Evolutionary conservation across 108 stramenopile genomes (phyloP).

Genomic region (Fragilariopsis cylindrus): DNA sequence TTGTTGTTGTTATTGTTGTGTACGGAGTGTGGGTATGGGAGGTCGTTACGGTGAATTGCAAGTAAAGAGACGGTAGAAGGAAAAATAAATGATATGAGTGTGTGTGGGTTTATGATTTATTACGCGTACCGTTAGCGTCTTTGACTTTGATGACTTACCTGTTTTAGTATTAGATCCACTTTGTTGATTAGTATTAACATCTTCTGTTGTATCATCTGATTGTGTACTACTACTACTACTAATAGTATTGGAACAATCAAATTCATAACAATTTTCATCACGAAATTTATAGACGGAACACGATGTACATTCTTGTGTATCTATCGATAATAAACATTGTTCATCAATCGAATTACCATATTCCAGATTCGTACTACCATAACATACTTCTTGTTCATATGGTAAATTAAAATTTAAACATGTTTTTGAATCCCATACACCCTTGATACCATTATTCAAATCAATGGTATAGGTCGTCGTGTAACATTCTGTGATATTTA

Average conservation of each 20-base stretch:
- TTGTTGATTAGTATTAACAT: too few relatives aligned
- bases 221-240: too few relatives aligned
- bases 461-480: background rate
- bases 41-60: too few relatives aligned
- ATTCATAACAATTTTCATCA: slow-evolving; percentile 3
- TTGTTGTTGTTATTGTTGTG: too few relatives aligned
- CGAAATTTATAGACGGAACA: background rate
- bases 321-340: background rate
- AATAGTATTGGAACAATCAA: slow-evolving; percentile 13
- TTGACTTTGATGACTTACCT: too few relatives aligned
- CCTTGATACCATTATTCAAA: background rate
- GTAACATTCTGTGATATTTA: background rate
- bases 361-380: background rate
- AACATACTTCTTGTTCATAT: slow-evolving; percentile 6
- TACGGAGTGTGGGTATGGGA: too few relatives aligned
- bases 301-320: background rate
- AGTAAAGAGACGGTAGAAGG: too few relatives aligned
- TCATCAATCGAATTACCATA: background rate
- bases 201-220: too few relatives aligned
- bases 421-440: background rate
- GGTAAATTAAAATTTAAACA: background rate
- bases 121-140: too few relatives aligned
- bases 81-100: too few relatives aligned
- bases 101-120: too few relatives aligned
- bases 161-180: too few relatives aligned